A percentile compares a stretch with the other conserved stretches of the same genome.
These are phyloP conservation scores for Mycena crocata DNA, from an alignment of 768 basidiomycete genomes.

Conservation along the genomic window DNA sequence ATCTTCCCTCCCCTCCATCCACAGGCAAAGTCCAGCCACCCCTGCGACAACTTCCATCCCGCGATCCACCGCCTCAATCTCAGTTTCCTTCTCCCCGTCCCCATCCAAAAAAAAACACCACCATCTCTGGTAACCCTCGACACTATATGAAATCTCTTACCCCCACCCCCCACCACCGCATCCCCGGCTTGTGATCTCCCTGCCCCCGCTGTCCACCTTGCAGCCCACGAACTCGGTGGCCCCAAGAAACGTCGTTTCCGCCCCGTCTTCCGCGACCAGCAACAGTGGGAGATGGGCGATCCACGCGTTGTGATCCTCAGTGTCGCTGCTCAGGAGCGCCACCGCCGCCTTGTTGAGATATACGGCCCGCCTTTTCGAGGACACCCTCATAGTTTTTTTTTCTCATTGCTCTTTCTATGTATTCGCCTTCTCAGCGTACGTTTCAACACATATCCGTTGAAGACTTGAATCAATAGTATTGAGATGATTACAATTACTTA, in stretches of 20 bases:
- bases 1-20: not conserved
- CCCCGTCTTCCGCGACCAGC: not conserved
- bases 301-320: not conserved
- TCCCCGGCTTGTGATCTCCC: not conserved
- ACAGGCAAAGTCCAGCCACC: too few species aligned
- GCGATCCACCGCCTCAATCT: not conserved
- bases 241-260: not conserved
- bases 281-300: not conserved
- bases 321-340: not conserved
- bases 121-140: not conserved
- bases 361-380: not conserved
- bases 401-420: too few species aligned
- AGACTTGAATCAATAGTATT: too few species aligned
- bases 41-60: not conserved
- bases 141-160: not conserved
- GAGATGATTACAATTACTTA: too few species aligned
- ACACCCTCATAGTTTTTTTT: too few species aligned
- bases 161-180: too few species aligned
- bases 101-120: too few species aligned
- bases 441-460: too few species aligned
- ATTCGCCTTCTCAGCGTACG: too few species aligned
- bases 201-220: not conserved
- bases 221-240: not conserved
- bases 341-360: not conserved
- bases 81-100: not conserved